Conservation (phyloP, 139 green algal species). For the Ostreobium quekettii region DNA sequence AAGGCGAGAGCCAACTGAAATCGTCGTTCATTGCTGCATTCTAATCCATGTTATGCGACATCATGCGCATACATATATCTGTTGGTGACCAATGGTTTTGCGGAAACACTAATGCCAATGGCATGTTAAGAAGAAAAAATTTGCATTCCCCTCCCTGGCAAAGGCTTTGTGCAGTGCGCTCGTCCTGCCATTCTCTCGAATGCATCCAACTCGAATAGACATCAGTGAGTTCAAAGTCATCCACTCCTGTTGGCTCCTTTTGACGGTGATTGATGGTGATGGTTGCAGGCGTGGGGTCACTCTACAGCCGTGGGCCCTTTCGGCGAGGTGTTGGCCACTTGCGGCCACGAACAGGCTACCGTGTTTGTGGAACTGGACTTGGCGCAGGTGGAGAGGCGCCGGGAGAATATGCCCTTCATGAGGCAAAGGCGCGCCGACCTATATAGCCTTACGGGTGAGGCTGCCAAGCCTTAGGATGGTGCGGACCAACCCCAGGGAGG, state of each 20-base stretch:
- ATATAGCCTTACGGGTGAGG: slow-evolving; percentile 36
- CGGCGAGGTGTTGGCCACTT: slow-evolving; percentile 61
- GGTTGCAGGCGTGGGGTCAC: slow-evolving; percentile 71
- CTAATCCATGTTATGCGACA: no score
- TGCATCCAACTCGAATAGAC: no score
- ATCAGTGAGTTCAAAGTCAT: background rate
- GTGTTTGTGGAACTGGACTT: slow-evolving; percentile 60
- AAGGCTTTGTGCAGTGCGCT: background rate
- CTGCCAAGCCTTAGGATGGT: background rate
- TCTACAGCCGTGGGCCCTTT: slow-evolving; percentile 69
- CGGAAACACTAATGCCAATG: background rate
- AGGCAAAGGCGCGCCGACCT: slow-evolving; percentile 59
- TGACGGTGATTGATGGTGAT: background rate
- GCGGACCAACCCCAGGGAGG: no score
- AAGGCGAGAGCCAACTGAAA: no score
- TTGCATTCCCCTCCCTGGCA: background rate
- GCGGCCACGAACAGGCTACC: slow-evolving; percentile 39
- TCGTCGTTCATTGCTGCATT: no score
- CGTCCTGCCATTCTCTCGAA: background rate
- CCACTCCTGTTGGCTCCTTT: background rate
- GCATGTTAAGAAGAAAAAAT: background rate
- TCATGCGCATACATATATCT: no score
- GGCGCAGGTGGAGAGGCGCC: slow-evolving; percentile 38
- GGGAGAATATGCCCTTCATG: slow-evolving; percentile 59
- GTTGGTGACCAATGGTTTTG: no score